These are phyloP conservation scores for Hypoxylon sp. DNA, from an alignment of 2,329 filamentous ascomycete genomes.

Conservation along the genomic window DNA sequence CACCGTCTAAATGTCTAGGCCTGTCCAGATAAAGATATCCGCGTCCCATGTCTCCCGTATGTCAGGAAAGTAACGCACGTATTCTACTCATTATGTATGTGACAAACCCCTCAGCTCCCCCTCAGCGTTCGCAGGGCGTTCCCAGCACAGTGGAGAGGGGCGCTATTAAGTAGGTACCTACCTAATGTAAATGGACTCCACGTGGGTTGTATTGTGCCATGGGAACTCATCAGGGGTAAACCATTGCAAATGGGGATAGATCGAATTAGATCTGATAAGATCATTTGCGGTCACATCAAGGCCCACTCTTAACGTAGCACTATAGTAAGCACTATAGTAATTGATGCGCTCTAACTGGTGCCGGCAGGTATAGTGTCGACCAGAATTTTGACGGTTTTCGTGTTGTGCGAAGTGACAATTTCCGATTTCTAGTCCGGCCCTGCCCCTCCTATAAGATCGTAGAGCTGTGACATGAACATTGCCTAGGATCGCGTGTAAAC, in stretches of 20 bases:
- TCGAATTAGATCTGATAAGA: conserved; percentile 23
- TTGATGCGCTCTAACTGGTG: conserved; percentile 31
- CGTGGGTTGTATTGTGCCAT: conserved; percentile 8
- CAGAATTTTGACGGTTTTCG: background rate
- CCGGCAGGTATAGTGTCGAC: conserved; percentile 16
- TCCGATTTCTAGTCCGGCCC: background rate
- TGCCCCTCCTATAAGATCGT: conserved; percentile 15
- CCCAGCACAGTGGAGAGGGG: background rate
- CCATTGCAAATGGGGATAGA: conserved; percentile 7
- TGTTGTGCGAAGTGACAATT: conserved; percentile 12
- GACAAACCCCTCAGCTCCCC: background rate
- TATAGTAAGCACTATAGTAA: conserved; percentile 33
- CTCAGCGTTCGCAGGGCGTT: background rate
- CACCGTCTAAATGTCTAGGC: background rate
- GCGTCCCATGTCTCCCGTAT: background rate
- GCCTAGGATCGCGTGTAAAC: background rate
- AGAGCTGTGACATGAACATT: background rate
- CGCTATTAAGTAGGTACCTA: conserved; percentile 1
- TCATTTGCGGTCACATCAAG: conserved; percentile 13
- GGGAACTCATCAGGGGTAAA: conserved; percentile 7
- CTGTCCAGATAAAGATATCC: background rate
- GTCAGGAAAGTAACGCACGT: background rate
- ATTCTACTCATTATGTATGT: background rate
- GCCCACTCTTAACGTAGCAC: conserved; percentile 12
- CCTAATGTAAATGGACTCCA: conserved; percentile 21